Evolutionary conservation across 2,329 filamentous ascomycete genomes (phyloP).

Genomic region (Alternaria sp.): DNA sequence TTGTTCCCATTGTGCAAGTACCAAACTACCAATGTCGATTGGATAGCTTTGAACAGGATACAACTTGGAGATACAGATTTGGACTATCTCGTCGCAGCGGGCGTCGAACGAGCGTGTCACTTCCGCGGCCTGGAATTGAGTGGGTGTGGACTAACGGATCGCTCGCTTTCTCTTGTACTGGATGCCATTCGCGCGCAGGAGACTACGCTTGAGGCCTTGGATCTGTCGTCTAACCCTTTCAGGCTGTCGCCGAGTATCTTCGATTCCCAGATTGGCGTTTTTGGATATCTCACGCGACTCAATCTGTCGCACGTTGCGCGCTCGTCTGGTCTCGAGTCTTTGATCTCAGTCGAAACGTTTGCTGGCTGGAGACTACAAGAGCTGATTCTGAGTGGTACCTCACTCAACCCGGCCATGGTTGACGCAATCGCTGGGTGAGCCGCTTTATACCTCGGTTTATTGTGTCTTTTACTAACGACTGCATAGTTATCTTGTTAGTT

Average conservation of each 20-base stretch:
- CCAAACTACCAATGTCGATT: conserved; percentile 73
- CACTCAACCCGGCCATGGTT: conserved; percentile 68
- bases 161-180: conserved; percentile 68
- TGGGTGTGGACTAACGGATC: conserved; percentile 67
- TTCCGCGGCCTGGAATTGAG: conserved; percentile 73
- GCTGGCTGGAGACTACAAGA: conserved; percentile 73
- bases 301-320: conserved; percentile 71
- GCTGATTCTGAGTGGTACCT: conserved; percentile 69
- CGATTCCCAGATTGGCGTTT: conserved; percentile 71
- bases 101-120: conserved; percentile 69
- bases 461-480: conserved; percentile 44
- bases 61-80: conserved; percentile 75
- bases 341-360: conserved; percentile 72
- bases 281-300: conserved; percentile 70
- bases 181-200: conserved; percentile 71
- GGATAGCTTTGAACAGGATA: conserved; percentile 74
- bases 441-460: neutral
- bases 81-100: conserved; percentile 72
- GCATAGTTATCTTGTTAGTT: conserved; percentile 66
- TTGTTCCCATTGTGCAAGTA: conserved; percentile 72
- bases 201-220: conserved; percentile 70
- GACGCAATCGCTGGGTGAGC: conserved; percentile 64
- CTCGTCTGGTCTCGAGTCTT: conserved; percentile 68
- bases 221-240: conserved; percentile 72
- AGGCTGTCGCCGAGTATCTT: conserved; percentile 70